Evolutionary conservation across 2,329 filamentous ascomycete species (phyloP), one percentile per base, ranked within the genome.

Genomic region (Camptophora hylomeconis): DNA sequence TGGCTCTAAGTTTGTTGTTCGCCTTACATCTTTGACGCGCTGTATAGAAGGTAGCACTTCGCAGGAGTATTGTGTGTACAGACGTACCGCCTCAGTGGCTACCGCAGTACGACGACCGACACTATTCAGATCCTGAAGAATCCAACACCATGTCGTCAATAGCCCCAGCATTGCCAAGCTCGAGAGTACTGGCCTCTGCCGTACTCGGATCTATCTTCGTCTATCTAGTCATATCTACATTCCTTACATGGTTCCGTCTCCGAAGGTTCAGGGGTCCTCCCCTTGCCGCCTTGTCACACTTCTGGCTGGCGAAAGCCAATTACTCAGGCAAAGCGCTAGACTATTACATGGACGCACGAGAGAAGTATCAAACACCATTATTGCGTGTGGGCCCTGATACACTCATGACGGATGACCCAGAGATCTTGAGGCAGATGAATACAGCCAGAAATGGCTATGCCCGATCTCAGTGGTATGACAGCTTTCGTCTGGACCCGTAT

Each of bases 331-430:
- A 24, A n/a, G n/a, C n/a, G n/a, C 18, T 14, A 15, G 5, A 5
- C 12, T 8, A 9, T 11, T 13, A 24, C 5, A 10, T 30, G 8
- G 11, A 24, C 9, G 7, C 6, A 11, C 11, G 11, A 11, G 10
- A 10, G 15, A n/a, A n/a, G 16, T 13, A 9, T n/a, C n/a, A n/a
- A 40, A 49, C 48, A 15, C 30, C 40, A 2, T 39, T 24, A 5
- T 30, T 20, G 4, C 29, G 32, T 8, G 30, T 40, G 14, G 36
- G 15, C 4, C 35, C 38, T 5, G 23, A 38, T 20, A 21, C 26
- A 7, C 21, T 40, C 17, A 24, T 30, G 7, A 29, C 26, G 10
- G 17, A 38, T 14, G 36, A 41, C 26, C 33, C 36, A 2, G 28
- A 29, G 10, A 20, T 39, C 12, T 14, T 22, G 5, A 20, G 30